Evolutionary conservation across 2,329 filamentous ascomycete genomes (phyloP).

Genomic region (Sclerotinia nivalis): DNA sequence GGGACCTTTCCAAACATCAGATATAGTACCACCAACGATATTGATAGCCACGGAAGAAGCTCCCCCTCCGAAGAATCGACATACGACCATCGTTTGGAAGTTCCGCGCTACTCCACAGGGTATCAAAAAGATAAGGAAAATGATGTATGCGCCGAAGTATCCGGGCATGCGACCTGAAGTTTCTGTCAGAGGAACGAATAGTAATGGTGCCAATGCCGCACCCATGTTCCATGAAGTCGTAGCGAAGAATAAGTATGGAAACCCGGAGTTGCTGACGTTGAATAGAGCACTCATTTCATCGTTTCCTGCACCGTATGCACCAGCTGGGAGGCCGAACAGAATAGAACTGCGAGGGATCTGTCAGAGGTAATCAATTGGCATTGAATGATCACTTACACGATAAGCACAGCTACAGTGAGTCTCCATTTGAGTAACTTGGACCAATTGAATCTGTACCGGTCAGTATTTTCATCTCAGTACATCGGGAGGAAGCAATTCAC

Average conservation of each 20-base stretch:
- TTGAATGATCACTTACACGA: neutral
- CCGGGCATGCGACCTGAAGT: slow-evolving; percentile 40
- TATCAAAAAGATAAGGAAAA: slow-evolving; percentile 37
- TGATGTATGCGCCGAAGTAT: slow-evolving; percentile 35
- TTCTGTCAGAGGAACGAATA: slow-evolving; percentile 47
- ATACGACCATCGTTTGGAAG: slow-evolving; percentile 36
- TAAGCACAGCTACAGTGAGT: slow-evolving; percentile 8
- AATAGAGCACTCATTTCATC: slow-evolving; percentile 40
- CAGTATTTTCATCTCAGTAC: neutral
- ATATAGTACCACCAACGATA: slow-evolving; percentile 29
- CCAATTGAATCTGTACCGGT: slow-evolving; percentile 5
- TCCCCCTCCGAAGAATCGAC: slow-evolving; percentile 38
- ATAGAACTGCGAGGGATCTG: slow-evolving; percentile 39
- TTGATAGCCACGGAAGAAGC: slow-evolving; percentile 34
- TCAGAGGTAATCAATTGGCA: neutral
- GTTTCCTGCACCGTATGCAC: slow-evolving; percentile 41
- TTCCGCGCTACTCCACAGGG: slow-evolving; percentile 41
- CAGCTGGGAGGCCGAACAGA: slow-evolving; percentile 41
- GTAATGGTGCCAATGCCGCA: slow-evolving; percentile 45
- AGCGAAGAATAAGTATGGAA: slow-evolving; percentile 46
- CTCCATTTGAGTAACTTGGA: slow-evolving; percentile 13
- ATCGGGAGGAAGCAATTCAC: neutral
- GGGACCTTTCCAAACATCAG: slow-evolving; percentile 32
- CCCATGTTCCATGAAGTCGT: slow-evolving; percentile 47
- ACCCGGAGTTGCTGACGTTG: slow-evolving; percentile 42